Evolutionary conservation across 228 moss, liverwort and hornwort species (phyloP).

Genomic region (Sphagnum magellanicum): DNA sequence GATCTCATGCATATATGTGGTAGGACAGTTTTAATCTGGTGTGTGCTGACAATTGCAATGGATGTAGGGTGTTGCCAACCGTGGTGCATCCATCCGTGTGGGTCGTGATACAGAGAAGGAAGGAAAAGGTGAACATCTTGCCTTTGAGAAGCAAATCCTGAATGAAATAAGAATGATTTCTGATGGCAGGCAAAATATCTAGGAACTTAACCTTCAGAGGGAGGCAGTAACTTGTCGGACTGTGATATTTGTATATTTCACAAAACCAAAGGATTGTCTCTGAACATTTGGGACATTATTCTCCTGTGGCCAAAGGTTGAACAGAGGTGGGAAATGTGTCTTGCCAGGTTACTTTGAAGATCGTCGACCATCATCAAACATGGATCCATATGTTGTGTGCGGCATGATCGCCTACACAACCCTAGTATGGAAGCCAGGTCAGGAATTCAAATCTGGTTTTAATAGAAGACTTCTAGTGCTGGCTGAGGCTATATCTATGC

Average conservation of each 20-base stretch:
- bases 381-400: constrained; percentile 74
- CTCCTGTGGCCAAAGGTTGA: not conserved
- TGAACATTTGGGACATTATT: not conserved
- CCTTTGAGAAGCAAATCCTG: not conserved
- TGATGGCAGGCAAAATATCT: not conserved
- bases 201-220: not conserved
- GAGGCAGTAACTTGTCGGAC: not conserved
- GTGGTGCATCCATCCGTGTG: constrained; percentile 71
- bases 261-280: not conserved
- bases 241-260: not conserved
- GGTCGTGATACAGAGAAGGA: constrained; percentile 81
- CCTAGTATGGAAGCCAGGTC: constrained; percentile 45
- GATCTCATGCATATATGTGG: too few relatives aligned
- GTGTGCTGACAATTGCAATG: not conserved
- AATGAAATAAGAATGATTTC: not conserved
- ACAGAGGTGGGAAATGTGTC: not conserved
- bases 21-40: too few relatives aligned
- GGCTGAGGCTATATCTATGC: too few relatives aligned
- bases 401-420: constrained; percentile 78
- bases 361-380: constrained; percentile 78
- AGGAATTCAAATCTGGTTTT: not conserved
- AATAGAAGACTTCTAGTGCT: too few relatives aligned
- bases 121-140: constrained; percentile 36
- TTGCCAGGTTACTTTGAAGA: constrained; percentile 72
- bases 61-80: constrained; percentile 61